Evolutionary conservation across 306 rosid species (phyloP).

Genomic region (Gillenia trifoliata): DNA sequence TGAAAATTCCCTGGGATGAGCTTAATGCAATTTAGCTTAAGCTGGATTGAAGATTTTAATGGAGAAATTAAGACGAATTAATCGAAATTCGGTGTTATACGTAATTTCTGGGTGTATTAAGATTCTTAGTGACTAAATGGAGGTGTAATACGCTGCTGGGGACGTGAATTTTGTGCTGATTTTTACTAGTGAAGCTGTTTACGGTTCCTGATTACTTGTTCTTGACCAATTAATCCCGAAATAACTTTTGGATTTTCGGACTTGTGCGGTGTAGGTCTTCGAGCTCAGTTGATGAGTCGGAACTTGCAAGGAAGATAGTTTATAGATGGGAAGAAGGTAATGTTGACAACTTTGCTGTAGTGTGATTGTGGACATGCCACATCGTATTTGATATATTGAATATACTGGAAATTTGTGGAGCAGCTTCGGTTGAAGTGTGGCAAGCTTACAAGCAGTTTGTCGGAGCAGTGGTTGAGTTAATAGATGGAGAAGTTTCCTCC

Average conservation of each 20-base stretch:
- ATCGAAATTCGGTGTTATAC: neutral
- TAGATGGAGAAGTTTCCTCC: conserved; percentile 75
- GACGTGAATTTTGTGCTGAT: neutral
- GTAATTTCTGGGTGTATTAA: neutral
- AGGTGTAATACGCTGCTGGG: neutral
- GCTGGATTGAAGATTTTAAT: neutral
- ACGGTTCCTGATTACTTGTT: neutral
- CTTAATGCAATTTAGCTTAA: neutral
- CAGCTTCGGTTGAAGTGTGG: conserved; percentile 43
- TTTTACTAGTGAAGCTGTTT: neutral
- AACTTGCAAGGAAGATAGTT: conserved; percentile 46
- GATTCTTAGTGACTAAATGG: neutral
- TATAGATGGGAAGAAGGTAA: conserved; percentile 52
- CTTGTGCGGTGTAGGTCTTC: conserved; percentile 23
- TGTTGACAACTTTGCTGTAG: neutral
- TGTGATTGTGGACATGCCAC: neutral
- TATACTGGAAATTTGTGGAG: conserved; percentile 14
- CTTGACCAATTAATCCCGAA: neutral
- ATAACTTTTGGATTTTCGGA: neutral
- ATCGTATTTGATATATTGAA: neutral
- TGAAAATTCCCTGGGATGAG: neutral
- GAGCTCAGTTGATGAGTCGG: conserved; percentile 41
- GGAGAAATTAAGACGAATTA: neutral
- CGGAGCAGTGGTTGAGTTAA: conserved; percentile 74
- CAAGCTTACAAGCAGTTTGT: conserved; percentile 63